phyloP scores from a whole-genome alignment of 2,329 filamentous ascomycete species.

The Alternaria viburni region DNA sequence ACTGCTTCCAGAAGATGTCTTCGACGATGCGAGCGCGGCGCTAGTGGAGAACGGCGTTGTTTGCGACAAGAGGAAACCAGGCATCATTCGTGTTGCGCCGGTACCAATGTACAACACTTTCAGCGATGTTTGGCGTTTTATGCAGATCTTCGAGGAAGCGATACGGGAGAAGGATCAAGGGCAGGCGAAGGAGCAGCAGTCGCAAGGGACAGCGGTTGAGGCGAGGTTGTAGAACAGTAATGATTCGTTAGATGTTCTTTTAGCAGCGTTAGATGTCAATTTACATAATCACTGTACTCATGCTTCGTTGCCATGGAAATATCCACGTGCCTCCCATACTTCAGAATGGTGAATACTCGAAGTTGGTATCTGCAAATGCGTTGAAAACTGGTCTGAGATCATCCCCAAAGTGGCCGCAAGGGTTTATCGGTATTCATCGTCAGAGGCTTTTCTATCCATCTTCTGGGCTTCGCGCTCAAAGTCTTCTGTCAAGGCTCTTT shows the following conservation, averaged over 20 bases:
- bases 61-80: constrained; percentile 82
- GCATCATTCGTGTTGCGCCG: constrained; percentile 83
- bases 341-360: too few relatives aligned
- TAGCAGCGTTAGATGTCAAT: not conserved
- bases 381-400: too few relatives aligned
- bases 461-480: too few relatives aligned
- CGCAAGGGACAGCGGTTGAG: constrained; percentile 7
- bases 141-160: constrained; percentile 57
- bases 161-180: constrained; percentile 15
- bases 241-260: not conserved
- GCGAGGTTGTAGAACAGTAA: constrained; percentile 12
- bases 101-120: constrained; percentile 85
- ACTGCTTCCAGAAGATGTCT: constrained; percentile 68
- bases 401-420: too few relatives aligned
- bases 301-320: too few relatives aligned
- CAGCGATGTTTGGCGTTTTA: constrained; percentile 64
- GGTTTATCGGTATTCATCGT: too few relatives aligned
- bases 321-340: too few relatives aligned
- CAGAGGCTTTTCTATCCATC: too few relatives aligned
- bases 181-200: constrained; percentile 9
- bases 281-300: too few relatives aligned
- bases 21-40: constrained; percentile 70
- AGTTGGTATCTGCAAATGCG: too few relatives aligned
- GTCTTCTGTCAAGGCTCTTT: too few relatives aligned
- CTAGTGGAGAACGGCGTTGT: constrained; percentile 74